phyloP scores from a whole-genome alignment of 2,329 filamentous ascomycete species.

The Phaeosphaeriaceae sp. region DNA sequence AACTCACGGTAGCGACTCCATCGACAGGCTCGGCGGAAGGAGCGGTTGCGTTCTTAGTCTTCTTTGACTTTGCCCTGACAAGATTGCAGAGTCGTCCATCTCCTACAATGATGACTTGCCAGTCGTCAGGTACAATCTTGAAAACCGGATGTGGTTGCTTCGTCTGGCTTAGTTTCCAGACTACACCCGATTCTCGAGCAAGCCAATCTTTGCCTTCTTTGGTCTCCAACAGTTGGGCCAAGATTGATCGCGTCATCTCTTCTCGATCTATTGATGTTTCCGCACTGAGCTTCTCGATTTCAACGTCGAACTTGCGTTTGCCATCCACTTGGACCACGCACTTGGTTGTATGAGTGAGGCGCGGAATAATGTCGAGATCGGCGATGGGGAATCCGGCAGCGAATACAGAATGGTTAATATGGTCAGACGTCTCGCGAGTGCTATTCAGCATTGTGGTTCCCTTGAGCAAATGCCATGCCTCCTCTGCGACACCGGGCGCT shows the following conservation, averaged over 20 bases:
- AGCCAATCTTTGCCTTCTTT: slow-evolving; percentile 65
- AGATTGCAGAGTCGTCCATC: slow-evolving; percentile 77
- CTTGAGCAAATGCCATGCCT: slow-evolving; percentile 74
- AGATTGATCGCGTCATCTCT: slow-evolving; percentile 58
- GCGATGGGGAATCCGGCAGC: slow-evolving; percentile 63
- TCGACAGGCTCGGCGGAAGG: background rate
- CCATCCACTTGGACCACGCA: slow-evolving; percentile 82
- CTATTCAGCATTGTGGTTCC: slow-evolving; percentile 10
- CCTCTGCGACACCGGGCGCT: slow-evolving; percentile 79
- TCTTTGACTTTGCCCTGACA: slow-evolving; percentile 53
- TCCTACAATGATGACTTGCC: slow-evolving; percentile 69
- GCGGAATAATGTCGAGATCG: slow-evolving; percentile 57
- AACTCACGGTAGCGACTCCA: background rate
- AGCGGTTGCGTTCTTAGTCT: background rate
- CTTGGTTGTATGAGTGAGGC: slow-evolving; percentile 59
- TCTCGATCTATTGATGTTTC: slow-evolving; percentile 26
- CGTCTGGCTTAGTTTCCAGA: slow-evolving; percentile 41
- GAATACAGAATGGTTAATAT: slow-evolving; percentile 46
- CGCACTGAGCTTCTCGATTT: slow-evolving; percentile 62
- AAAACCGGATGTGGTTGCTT: slow-evolving; percentile 10
- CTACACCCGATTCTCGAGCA: slow-evolving; percentile 41
- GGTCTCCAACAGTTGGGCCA: slow-evolving; percentile 66
- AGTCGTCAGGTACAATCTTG: slow-evolving; percentile 25
- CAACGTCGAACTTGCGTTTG: slow-evolving; percentile 73
- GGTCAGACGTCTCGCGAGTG: background rate